Percentiles rank a stretch among this genome's conserved stretches.
These are phyloP conservation scores for Nigrograna mackinnonii DNA, from an alignment of 2,329 filamentous ascomycete species.

Conservation along the genomic window DNA sequence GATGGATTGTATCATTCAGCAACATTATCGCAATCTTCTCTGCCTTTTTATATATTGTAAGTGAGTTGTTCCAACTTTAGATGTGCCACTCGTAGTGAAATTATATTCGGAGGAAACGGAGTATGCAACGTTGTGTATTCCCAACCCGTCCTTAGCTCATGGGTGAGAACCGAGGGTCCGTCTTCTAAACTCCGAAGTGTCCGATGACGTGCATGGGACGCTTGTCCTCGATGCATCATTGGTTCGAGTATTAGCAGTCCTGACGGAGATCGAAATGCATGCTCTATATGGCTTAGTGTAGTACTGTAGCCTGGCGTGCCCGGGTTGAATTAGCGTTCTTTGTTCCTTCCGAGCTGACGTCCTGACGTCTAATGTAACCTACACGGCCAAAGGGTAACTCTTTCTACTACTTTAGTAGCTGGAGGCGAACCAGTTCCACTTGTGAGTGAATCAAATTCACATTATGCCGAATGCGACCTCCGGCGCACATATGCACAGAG, in stretches of 20 bases:
- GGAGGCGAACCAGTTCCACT: too few species aligned
- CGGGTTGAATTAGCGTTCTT: too few species aligned
- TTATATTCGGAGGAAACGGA: neutral
- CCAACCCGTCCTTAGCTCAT: neutral
- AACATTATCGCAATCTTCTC: too few species aligned
- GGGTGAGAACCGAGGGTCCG: neutral
- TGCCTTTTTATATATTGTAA: neutral
- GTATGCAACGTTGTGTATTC: slow-evolving; percentile 1
- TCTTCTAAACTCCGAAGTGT: neutral
- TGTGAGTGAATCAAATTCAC: too few species aligned
- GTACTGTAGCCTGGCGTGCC: too few species aligned
- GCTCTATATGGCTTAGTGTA: neutral
- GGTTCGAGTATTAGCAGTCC: too few species aligned
- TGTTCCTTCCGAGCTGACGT: too few species aligned
- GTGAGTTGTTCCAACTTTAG: neutral
- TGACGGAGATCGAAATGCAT: neutral
- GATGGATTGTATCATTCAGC: neutral
- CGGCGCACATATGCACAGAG: too few species aligned
- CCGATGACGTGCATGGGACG: neutral
- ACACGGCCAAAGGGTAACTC: too few species aligned
- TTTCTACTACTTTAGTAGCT: too few species aligned
- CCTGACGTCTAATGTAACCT: too few species aligned
- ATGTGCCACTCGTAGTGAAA: neutral
- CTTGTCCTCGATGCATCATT: neutral
- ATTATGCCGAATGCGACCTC: too few species aligned